phyloP scores from a whole-genome alignment of 23 red algal species.

The Gracilaria gracilis region DNA sequence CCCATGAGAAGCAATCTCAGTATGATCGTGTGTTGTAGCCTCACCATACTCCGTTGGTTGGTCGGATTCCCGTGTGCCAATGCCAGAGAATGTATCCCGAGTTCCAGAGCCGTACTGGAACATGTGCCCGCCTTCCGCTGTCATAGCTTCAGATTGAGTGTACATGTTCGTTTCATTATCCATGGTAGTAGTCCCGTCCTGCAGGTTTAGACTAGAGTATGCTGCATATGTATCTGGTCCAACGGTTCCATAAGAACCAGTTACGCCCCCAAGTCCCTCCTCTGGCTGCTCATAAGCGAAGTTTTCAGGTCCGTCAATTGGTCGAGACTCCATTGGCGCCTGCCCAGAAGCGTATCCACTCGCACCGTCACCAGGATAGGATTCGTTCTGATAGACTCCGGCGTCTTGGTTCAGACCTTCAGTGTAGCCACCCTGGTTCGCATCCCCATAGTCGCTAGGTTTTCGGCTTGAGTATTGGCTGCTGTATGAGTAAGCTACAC shows the following conservation, averaged over 20 bases:
- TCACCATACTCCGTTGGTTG: conserved; percentile 21
- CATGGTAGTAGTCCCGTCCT: conserved; percentile 10
- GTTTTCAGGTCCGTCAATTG: conserved; percentile 14
- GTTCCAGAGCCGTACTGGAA: conserved; percentile 28
- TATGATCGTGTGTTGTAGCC: background rate
- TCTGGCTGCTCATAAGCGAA: conserved; percentile 47
- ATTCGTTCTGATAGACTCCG: conserved; percentile 3
- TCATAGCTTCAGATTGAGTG: conserved; percentile 9
- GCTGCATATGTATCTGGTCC: conserved; percentile 50
- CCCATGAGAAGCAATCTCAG: background rate
- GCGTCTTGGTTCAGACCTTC: conserved; percentile 1
- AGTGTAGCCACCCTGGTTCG: conserved; percentile 51
- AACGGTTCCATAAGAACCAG: conserved; percentile 42
- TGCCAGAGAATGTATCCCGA: background rate
- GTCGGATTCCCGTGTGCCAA: background rate
- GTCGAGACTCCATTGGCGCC: conserved; percentile 31
- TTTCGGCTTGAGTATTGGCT: conserved; percentile 61
- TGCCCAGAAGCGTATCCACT: conserved; percentile 32
- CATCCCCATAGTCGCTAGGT: conserved; percentile 59
- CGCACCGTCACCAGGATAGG: background rate
- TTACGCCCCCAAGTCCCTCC: conserved; percentile 24
- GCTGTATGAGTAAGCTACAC: conserved; percentile 58
- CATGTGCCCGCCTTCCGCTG: background rate
- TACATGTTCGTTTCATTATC: conserved; percentile 14
- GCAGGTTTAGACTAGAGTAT: conserved; percentile 59